A percentile compares a stretch with the other conserved stretches of the same genome.
phyloP scores from a whole-genome alignment of 2,329 filamentous ascomycete species.

The Ceratocystis alfenasii region DNA sequence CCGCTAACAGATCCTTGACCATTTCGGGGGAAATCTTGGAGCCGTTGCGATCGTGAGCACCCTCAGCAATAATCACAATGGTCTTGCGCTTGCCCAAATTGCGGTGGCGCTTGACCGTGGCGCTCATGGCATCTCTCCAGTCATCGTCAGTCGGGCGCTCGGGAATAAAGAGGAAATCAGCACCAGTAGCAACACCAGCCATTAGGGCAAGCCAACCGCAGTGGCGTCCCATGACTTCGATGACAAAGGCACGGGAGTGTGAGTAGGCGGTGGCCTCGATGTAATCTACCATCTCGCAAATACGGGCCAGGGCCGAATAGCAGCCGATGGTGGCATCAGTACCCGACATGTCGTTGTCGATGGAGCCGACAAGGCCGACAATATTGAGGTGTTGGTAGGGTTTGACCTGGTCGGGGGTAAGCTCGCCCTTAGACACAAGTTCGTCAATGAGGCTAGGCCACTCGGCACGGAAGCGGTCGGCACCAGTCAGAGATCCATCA shows the following conservation, averaged over 20 bases:
- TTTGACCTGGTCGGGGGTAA: constrained; percentile 57
- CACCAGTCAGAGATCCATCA: constrained; percentile 90
- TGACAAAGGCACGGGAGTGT: constrained; percentile 90
- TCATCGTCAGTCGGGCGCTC: constrained; percentile 79
- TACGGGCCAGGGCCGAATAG: constrained; percentile 83
- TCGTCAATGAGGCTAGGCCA: constrained; percentile 84
- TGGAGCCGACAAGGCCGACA: constrained; percentile 88
- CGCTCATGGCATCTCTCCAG: constrained; percentile 82
- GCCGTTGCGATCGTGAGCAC: constrained; percentile 72
- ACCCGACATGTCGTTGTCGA: constrained; percentile 95
- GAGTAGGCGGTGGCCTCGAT: constrained; percentile 92
- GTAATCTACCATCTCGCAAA: constrained; percentile 92
- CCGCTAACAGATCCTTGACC: constrained; percentile 80
- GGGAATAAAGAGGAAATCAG: constrained; percentile 93
- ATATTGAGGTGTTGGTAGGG: constrained; percentile 86
- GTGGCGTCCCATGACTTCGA: constrained; percentile 97
- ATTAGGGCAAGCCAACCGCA: constrained; percentile 97
- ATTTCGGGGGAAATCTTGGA: constrained; percentile 69
- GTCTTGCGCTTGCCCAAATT: constrained; percentile 87
- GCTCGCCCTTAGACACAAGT: constrained; percentile 60
- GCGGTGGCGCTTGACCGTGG: constrained; percentile 68
- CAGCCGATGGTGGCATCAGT: constrained; percentile 96
- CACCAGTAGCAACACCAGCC: constrained; percentile 86
- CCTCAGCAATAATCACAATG: constrained; percentile 95
- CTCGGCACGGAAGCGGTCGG: constrained; percentile 82